phyloP scores from a whole-genome alignment of 108 stramenopile species.

The Asterionellopsis glacialis region DNA sequence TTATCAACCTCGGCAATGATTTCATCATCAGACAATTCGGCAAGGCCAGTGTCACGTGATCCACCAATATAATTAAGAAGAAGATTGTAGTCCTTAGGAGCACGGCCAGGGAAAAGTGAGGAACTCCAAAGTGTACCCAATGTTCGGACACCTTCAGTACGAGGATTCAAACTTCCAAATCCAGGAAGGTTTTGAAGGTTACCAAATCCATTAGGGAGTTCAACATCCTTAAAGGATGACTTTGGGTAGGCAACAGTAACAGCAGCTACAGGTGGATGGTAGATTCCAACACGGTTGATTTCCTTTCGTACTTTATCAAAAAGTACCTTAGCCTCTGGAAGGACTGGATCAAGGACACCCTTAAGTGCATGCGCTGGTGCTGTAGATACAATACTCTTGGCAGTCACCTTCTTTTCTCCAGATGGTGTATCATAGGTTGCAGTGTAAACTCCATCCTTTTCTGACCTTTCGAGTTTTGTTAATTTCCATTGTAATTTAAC shows the following conservation, averaged over 20 bases:
- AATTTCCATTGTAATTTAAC: slow-evolving; percentile 73
- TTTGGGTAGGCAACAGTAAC: slow-evolving; percentile 94
- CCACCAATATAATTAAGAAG: slow-evolving; percentile 96
- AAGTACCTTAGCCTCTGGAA: slow-evolving; percentile 74
- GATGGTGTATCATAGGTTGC: slow-evolving; percentile 75
- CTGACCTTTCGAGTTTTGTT: slow-evolving; percentile 28
- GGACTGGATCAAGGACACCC: slow-evolving; percentile 48
- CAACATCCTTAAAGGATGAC: slow-evolving; percentile 79
- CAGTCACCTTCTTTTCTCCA: slow-evolving; percentile 47
- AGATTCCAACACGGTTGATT: slow-evolving; percentile 63
- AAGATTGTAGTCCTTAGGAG: slow-evolving; percentile 83
- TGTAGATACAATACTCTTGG: slow-evolving; percentile 76
- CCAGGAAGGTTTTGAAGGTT: slow-evolving; percentile 75
- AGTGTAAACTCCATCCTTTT: slow-evolving; percentile 35
- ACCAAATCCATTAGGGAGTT: slow-evolving; percentile 74
- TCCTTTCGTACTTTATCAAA: slow-evolving; percentile 56
- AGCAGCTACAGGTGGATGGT: slow-evolving; percentile 92
- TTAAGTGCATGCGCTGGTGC: slow-evolving; percentile 76
- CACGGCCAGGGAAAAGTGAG: slow-evolving; percentile 90
- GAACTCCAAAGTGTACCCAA: slow-evolving; percentile 93
- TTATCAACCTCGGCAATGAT: slow-evolving; percentile 85
- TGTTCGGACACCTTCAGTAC: slow-evolving; percentile 81
- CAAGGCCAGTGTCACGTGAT: slow-evolving; percentile 84
- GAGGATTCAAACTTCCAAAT: slow-evolving; percentile 90
- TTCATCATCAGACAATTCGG: slow-evolving; percentile 75